Evolutionary conservation across 2,329 filamentous ascomycete species (phyloP).

Genomic region (Sclerotinia glacialis): DNA sequence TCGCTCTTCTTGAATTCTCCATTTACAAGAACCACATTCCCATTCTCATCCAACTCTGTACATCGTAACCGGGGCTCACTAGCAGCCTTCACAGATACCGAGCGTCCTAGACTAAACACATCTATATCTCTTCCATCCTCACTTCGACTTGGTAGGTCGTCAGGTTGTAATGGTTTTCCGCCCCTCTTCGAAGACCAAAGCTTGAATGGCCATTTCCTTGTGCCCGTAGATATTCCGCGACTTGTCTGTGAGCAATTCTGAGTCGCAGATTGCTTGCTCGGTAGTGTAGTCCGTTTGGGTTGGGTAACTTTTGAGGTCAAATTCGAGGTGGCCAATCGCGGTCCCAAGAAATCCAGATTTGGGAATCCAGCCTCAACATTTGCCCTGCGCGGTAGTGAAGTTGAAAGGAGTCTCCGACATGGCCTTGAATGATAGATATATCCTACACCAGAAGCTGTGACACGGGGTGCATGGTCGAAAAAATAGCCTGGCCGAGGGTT

Average conservation of each 20-base stretch:
- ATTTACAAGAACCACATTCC: slow-evolving; percentile 87
- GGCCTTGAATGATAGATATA: slow-evolving; percentile 22
- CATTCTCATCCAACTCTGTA: slow-evolving; percentile 90
- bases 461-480: slow-evolving; percentile 32
- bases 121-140: slow-evolving; percentile 59
- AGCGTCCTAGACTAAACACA: slow-evolving; percentile 68
- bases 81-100: slow-evolving; percentile 70
- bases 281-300: slow-evolving; percentile 14
- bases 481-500: slow-evolving; percentile 39
- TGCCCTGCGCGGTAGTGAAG: slow-evolving; percentile 25
- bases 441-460: slow-evolving; percentile 19
- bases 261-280: slow-evolving; percentile 19
- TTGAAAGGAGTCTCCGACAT: slow-evolving; percentile 28
- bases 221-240: slow-evolving; percentile 27
- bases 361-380: slow-evolving; percentile 32
- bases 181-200: slow-evolving; percentile 32
- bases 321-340: slow-evolving; percentile 24
- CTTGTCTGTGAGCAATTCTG: slow-evolving; percentile 24
- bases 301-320: slow-evolving; percentile 8
- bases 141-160: slow-evolving; percentile 53
- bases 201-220: slow-evolving; percentile 32
- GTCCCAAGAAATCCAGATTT: slow-evolving; percentile 35
- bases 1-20: slow-evolving; percentile 98
- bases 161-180: slow-evolving; percentile 48
- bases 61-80: slow-evolving; percentile 85